Conservation (phyloP, 805 yeast species). For the Barnettozyma californica region DNA sequence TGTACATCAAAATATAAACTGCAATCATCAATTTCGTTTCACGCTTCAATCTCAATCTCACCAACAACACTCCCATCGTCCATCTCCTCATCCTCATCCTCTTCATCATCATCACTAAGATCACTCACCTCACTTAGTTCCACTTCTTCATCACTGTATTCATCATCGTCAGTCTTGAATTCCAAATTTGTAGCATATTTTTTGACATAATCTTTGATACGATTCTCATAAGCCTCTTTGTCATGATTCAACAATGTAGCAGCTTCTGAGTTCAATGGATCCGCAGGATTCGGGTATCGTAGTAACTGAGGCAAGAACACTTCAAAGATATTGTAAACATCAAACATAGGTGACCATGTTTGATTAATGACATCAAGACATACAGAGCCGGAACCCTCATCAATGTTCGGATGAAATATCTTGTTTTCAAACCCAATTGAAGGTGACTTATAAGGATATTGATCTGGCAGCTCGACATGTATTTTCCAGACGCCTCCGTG, state of each 20-base stretch:
- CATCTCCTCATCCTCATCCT: constrained; percentile 20
- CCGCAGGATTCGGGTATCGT: constrained; percentile 90
- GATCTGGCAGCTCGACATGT: constrained; percentile 91
- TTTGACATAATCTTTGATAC: constrained; percentile 68
- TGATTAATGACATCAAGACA: constrained; percentile 95
- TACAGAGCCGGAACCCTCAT: constrained; percentile 83
- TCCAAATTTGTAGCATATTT: constrained; percentile 52
- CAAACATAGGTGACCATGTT: constrained; percentile 98
- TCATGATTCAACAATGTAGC: constrained; percentile 72
- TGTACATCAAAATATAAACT: not conserved
- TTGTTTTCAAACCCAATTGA: constrained; percentile 90
- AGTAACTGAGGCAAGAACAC: constrained; percentile 88
- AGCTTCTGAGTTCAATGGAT: constrained; percentile 90
- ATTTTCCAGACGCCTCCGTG: constrained; percentile 87
- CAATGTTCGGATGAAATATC: constrained; percentile 94
- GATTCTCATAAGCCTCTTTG: constrained; percentile 56
- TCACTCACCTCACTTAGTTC: constrained; percentile 26
- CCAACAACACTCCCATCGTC: constrained; percentile 16
- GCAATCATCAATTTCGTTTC: no score
- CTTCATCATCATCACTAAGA: constrained; percentile 21
- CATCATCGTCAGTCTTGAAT: constrained; percentile 41
- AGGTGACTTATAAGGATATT: constrained; percentile 93
- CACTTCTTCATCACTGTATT: constrained; percentile 40
- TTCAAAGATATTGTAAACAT: constrained; percentile 83
- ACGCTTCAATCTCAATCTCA: constrained; percentile 12